A percentile compares a stretch with the other conserved stretches of the same genome.
Evolutionary conservation across 257 asterid genomes (phyloP).

Genomic region (Cordia subcordata): DNA sequence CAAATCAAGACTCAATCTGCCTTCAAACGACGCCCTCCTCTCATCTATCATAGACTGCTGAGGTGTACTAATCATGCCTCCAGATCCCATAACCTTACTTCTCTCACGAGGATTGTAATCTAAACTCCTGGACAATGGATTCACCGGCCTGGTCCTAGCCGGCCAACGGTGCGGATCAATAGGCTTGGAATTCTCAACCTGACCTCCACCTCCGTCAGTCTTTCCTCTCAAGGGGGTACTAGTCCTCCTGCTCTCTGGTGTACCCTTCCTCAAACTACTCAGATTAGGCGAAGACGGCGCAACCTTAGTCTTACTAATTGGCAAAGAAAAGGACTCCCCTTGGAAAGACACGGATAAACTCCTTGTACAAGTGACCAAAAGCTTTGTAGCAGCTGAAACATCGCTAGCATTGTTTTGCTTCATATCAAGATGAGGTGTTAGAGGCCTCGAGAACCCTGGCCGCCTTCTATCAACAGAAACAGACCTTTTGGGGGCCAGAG

Average conservation of each 20-base stretch:
- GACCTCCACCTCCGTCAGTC: constrained; percentile 61
- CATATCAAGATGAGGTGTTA: constrained; percentile 57
- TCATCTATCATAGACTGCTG: constrained; percentile 68
- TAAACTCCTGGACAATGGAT: constrained; percentile 63
- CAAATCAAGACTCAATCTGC: constrained; percentile 63
- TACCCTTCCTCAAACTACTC: constrained; percentile 60
- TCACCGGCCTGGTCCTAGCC: constrained; percentile 47
- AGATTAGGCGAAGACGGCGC: constrained; percentile 67
- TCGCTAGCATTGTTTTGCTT: constrained; percentile 43
- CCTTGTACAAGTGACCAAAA: constrained; percentile 72
- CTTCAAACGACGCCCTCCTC: constrained; percentile 63
- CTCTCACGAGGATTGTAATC: constrained; percentile 50
- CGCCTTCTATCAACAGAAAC: constrained; percentile 82
- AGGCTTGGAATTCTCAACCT: constrained; percentile 56
- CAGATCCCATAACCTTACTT: constrained; percentile 58
- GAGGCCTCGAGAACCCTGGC: constrained; percentile 40
- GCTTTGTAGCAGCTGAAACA: constrained; percentile 69
- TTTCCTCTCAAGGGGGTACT: constrained; percentile 57
- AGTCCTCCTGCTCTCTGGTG: constrained; percentile 71
- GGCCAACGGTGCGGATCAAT: constrained; percentile 91
- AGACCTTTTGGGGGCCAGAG: constrained; percentile 64
- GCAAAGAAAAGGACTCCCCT: constrained; percentile 83
- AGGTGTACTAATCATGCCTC: constrained; percentile 36
- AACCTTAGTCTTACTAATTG: constrained; percentile 74
- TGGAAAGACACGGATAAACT: constrained; percentile 92